phyloP scores from a whole-genome alignment of 805 yeast genomes.

The Ogataea allantospora region DNA sequence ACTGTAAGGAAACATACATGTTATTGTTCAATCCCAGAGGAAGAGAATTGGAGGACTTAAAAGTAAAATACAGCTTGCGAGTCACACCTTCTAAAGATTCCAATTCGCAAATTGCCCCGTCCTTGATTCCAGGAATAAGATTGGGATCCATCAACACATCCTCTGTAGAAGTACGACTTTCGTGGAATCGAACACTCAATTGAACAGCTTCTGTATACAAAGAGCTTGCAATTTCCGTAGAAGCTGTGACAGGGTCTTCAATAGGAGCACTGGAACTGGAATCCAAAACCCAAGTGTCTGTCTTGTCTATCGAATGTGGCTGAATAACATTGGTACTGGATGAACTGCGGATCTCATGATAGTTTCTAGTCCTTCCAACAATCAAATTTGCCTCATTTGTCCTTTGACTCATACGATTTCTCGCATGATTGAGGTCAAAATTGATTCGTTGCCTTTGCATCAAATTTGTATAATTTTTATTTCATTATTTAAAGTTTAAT shows the following conservation, averaged over 20 bases:
- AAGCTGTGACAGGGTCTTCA: not conserved
- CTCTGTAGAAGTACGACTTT: constrained; percentile 52
- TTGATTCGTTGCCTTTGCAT: constrained; percentile 27
- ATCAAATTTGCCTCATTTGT: constrained; percentile 35
- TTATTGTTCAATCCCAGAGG: constrained; percentile 13
- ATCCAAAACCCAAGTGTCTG: constrained; percentile 1
- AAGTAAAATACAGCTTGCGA: constrained; percentile 44
- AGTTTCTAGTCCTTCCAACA: constrained; percentile 28
- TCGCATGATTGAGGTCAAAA: constrained; percentile 27
- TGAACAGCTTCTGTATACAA: constrained; percentile 35
- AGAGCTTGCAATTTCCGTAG: constrained; percentile 1
- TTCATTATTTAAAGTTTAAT: constrained; percentile 1
- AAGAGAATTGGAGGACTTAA: constrained; percentile 28
- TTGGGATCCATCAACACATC: constrained; percentile 62
- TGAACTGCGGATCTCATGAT: constrained; percentile 19
- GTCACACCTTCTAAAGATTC: constrained; percentile 41
- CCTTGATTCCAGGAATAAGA: constrained; percentile 58
- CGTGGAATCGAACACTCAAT: constrained; percentile 61
- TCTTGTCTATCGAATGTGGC: not conserved
- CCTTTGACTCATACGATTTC: constrained; percentile 31
- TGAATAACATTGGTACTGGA: constrained; percentile 12
- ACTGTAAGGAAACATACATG: constrained; percentile 52
- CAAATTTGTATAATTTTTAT: not conserved
- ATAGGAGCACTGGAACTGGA: constrained; percentile 1
- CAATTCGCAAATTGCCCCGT: constrained; percentile 78